Conservation (phyloP, 495 filamentous ascomycete genomes). For the Annulohypoxylon bovei region DNA sequence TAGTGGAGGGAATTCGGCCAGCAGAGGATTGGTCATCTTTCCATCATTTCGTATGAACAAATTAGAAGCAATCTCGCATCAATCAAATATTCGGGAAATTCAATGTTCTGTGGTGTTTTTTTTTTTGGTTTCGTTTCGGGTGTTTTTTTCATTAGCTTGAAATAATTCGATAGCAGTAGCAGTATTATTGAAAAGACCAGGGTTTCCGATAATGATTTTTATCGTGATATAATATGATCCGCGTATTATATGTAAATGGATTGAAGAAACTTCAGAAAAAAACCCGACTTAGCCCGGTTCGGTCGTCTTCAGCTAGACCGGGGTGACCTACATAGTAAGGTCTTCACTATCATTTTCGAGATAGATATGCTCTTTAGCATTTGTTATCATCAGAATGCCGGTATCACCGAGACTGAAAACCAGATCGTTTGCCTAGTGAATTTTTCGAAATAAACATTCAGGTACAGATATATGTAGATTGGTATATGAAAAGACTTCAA, state of each 20-base stretch:
- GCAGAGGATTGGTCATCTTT: background rate
- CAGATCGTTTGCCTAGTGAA: no score
- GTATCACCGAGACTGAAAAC: no score
- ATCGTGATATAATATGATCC: background rate
- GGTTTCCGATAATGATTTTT: background rate
- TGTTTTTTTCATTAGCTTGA: background rate
- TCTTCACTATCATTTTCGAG: background rate
- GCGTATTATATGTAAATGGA: background rate
- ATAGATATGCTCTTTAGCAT: background rate
- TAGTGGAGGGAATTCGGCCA: background rate
- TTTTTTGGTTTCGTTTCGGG: no score
- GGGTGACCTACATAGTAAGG: no score
- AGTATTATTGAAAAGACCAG: background rate
- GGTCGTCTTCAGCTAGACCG: no score
- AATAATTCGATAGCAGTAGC: background rate
- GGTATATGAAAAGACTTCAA: background rate
- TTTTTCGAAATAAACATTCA: background rate
- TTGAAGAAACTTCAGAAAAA: no score
- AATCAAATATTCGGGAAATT: no score
- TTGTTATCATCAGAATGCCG: no score
- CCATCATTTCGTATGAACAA: no score
- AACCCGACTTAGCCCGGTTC: no score
- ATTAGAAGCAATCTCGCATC: no score
- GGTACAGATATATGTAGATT: background rate
- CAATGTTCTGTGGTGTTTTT: no score